A percentile compares a stretch with the other conserved stretches of the same genome.
Conservation (phyloP, 1,284 basidiomycete species). For the Tilletia caries region DNA sequence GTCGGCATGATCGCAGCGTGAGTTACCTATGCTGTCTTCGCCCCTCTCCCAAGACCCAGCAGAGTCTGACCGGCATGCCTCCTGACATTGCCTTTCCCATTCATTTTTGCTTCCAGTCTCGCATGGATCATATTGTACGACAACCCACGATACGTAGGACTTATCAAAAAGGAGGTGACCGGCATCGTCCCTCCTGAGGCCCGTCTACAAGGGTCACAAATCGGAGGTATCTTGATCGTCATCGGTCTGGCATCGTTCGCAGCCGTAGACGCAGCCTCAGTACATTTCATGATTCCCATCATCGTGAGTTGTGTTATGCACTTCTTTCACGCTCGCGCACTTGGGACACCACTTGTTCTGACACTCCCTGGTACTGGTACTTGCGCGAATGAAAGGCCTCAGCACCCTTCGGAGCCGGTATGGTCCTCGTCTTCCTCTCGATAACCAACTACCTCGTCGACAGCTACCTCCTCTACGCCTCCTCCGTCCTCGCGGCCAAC, state of each 20-base stretch:
- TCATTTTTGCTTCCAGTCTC: conserved; percentile 1
- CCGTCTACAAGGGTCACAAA: conserved; percentile 35
- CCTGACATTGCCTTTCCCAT: too few relatives aligned
- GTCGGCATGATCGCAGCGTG: conserved; percentile 25
- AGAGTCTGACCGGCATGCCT: too few relatives aligned
- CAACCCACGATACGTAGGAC: conserved; percentile 25
- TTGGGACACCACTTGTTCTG: too few relatives aligned
- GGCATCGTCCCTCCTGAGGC: conserved; percentile 25
- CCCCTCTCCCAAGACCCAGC: too few relatives aligned
- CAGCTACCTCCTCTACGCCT: conserved; percentile 39
- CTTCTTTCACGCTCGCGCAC: too few relatives aligned
- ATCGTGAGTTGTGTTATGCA: too few relatives aligned
- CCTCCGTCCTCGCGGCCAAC: conserved; percentile 27
- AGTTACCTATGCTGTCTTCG: too few relatives aligned
- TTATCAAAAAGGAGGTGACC: conserved; percentile 21
- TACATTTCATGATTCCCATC: conserved; percentile 43
- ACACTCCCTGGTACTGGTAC: too few relatives aligned
- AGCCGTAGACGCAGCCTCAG: conserved; percentile 49
- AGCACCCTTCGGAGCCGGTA: conserved; percentile 21
- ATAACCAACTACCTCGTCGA: conserved; percentile 22
- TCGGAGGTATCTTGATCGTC: conserved; percentile 52
- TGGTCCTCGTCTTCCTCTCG: conserved; percentile 23
- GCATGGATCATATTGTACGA: conserved; percentile 31
- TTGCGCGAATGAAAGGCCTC: too few relatives aligned
- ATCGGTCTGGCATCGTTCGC: conserved; percentile 56